Conservation (phyloP, 73 alveolate genomes). For the Paramecium octaurelia region DNA sequence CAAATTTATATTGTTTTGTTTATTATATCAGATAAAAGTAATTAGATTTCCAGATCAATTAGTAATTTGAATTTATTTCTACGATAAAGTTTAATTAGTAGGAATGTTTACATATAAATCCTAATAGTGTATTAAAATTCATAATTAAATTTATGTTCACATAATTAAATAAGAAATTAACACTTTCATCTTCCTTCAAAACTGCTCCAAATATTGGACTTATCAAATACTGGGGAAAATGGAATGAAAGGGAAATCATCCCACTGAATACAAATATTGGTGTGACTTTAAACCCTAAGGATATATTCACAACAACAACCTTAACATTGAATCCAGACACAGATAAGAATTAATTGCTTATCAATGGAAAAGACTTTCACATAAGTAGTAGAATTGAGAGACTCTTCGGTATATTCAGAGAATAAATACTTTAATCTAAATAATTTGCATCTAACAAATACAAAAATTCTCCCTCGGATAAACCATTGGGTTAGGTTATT, state of each 20-base stretch:
- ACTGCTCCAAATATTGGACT: conserved; percentile 84
- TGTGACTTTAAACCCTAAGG: conserved; percentile 81
- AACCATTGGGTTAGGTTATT: not conserved
- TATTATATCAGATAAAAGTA: not conserved
- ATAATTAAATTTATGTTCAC: not conserved
- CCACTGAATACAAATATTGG: conserved; percentile 89
- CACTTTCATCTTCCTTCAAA: conserved; percentile 25
- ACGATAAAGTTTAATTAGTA: no score
- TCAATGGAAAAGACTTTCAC: conserved; percentile 71
- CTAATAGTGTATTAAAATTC: not conserved
- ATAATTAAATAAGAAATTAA: not conserved
- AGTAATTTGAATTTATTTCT: no score
- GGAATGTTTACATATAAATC: not conserved
- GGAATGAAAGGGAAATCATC: conserved; percentile 80
- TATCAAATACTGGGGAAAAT: conserved; percentile 96
- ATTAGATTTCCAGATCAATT: no score
- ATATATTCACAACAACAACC: conserved; percentile 79
- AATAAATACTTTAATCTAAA: not conserved
- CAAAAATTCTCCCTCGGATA: not conserved
- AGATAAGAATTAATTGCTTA: conserved; percentile 38
- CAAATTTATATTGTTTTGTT: not conserved
- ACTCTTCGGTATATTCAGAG: conserved; percentile 24
- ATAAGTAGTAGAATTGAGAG: conserved; percentile 73
- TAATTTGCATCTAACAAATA: not conserved
- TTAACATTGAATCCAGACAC: conserved; percentile 61